Evolutionary conservation across 768 basidiomycete genomes (phyloP).

Genomic region (Hirschioporus abietinus): DNA sequence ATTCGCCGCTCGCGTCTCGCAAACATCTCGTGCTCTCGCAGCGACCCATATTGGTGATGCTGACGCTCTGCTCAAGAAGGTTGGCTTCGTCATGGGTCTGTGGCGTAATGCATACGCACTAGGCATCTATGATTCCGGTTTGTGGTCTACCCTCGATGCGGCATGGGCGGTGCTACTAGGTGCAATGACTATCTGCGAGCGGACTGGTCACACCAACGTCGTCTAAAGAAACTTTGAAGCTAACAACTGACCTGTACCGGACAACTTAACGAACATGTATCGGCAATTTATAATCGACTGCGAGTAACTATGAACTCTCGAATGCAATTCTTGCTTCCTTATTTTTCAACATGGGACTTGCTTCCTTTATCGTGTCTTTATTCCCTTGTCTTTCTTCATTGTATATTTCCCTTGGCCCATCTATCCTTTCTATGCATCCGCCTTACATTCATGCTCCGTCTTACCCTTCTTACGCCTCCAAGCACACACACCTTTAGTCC

Average conservation of each 20-base stretch:
- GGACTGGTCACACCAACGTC: neutral
- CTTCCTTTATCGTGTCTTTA: neutral
- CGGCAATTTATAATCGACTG: neutral
- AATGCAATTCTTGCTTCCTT: neutral
- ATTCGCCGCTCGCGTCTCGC: conserved; percentile 38
- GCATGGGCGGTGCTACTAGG: conserved; percentile 65
- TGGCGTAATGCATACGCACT: conserved; percentile 70
- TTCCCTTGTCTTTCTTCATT: neutral
- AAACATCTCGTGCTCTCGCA: conserved; percentile 24
- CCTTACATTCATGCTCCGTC: neutral
- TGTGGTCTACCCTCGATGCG: conserved; percentile 65
- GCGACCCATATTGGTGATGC: neutral
- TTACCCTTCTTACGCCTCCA: neutral
- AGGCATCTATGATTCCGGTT: conserved; percentile 57
- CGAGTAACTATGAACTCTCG: neutral
- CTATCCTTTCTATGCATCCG: neutral
- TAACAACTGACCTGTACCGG: no score
- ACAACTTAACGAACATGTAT: neutral
- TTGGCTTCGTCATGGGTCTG: conserved; percentile 51
- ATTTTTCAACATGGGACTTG: neutral
- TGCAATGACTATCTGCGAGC: conserved; percentile 33
- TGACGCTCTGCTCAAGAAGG: conserved; percentile 41
- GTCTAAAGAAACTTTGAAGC: neutral
- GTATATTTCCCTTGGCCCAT: neutral
- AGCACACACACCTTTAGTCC: neutral